phyloP scores from a whole-genome alignment of 768 basidiomycete species.

The Symmetrospora coprosmae region DNA sequence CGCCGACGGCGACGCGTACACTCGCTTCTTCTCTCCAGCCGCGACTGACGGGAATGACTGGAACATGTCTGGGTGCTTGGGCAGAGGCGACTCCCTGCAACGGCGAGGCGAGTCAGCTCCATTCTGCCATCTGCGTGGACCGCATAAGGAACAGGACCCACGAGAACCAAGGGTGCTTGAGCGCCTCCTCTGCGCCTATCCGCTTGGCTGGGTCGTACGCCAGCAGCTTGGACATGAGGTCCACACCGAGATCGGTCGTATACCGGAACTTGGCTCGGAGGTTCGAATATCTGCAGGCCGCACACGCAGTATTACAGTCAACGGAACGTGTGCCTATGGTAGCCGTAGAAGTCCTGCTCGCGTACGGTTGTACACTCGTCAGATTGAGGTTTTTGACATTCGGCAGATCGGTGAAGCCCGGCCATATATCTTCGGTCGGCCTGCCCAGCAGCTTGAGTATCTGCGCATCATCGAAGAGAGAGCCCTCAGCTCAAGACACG shows the following conservation, averaged over 20 bases:
- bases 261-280: constrained; percentile 74
- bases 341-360: not conserved
- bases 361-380: constrained; percentile 36
- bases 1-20: constrained; percentile 9
- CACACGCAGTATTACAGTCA: not conserved
- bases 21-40: constrained; percentile 72
- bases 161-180: constrained; percentile 85
- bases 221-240: constrained; percentile 64
- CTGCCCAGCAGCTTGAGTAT: constrained; percentile 90
- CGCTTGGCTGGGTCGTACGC: constrained; percentile 78
- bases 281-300: constrained; percentile 37
- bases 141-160: too few species aligned
- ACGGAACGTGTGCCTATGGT: not conserved
- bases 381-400: constrained; percentile 58
- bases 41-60: constrained; percentile 89
- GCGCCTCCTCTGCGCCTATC: constrained; percentile 75
- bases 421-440: constrained; percentile 78
- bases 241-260: constrained; percentile 66
- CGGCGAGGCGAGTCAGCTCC: too few species aligned
- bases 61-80: constrained; percentile 92
- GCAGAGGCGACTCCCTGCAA: constrained; percentile 73
- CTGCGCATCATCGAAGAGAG: constrained; percentile 26
- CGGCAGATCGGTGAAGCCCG: constrained; percentile 63
- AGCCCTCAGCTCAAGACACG: not conserved
- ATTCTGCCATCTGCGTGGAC: too few species aligned